Evolutionary conservation across 495 filamentous ascomycete species (phyloP).

Genomic region (Monascus purpureus): DNA sequence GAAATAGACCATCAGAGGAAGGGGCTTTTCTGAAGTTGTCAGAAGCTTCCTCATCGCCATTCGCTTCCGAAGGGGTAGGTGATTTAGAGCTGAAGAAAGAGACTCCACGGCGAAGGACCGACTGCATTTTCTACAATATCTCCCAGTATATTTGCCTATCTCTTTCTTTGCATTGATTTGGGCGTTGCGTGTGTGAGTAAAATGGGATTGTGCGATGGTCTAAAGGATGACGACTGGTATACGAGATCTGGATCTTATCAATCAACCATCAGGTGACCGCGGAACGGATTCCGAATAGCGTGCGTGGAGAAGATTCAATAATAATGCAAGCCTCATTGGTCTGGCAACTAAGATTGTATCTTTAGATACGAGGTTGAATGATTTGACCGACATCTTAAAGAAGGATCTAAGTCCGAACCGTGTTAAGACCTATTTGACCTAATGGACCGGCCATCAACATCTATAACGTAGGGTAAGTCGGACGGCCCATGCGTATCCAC

Average conservation of each 20-base stretch:
- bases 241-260: constrained; percentile 11
- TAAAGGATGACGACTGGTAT: too few relatives aligned
- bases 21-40: constrained; percentile 28
- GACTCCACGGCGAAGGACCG: constrained; percentile 21
- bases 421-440: neutral
- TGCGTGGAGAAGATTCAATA: too few relatives aligned
- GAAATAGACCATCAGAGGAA: constrained; percentile 23
- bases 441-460: too few relatives aligned
- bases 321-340: too few relatives aligned
- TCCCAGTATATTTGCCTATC: too few relatives aligned
- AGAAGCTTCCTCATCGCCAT: constrained; percentile 8
- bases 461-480: constrained; percentile 33
- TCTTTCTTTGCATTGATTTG: too few relatives aligned
- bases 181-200: too few relatives aligned
- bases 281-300: constrained; percentile 1
- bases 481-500: constrained; percentile 19
- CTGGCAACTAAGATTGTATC: too few relatives aligned
- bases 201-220: too few relatives aligned
- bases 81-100: constrained; percentile 23
- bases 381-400: too few relatives aligned
- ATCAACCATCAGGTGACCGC: constrained; percentile 6
- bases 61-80: constrained; percentile 2
- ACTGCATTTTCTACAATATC: constrained; percentile 24
- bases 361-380: too few relatives aligned
- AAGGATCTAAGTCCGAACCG: too few relatives aligned